These are phyloP conservation scores for Fusarium sp. DNA, from an alignment of 2,329 filamentous ascomycete genomes.

Conservation along the genomic window DNA sequence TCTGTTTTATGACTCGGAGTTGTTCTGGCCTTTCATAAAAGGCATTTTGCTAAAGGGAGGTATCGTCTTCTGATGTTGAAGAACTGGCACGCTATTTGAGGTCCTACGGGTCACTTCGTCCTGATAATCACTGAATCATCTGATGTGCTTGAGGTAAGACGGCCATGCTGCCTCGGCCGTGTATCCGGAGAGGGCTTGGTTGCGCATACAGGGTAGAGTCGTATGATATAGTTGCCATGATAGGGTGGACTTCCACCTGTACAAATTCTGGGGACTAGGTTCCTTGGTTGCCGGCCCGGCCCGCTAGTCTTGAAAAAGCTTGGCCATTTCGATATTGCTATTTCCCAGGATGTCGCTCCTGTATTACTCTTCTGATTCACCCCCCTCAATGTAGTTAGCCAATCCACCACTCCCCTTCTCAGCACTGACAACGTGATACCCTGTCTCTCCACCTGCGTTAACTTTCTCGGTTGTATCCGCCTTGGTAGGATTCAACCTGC, in stretches of 20 bases:
- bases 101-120: background rate
- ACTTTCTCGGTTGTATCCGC: background rate
- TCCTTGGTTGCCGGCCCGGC: background rate
- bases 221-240: background rate
- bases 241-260: background rate
- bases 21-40: background rate
- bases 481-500: background rate
- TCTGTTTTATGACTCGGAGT: background rate
- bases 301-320: background rate
- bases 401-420: background rate
- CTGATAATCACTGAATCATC: background rate
- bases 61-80: background rate
- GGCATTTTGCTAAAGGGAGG: no score
- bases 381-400: background rate
- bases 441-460: background rate
- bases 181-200: background rate
- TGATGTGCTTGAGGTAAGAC: background rate
- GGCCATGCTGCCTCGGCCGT: background rate
- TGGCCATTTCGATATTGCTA: background rate
- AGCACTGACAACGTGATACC: background rate
- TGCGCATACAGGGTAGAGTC: background rate
- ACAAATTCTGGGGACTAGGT: background rate
- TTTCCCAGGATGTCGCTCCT: background rate
- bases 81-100: background rate
- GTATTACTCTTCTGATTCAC: background rate